These are phyloP conservation scores for Saturnispora bothae DNA, from an alignment of 805 yeast genomes.

Conservation along the genomic window DNA sequence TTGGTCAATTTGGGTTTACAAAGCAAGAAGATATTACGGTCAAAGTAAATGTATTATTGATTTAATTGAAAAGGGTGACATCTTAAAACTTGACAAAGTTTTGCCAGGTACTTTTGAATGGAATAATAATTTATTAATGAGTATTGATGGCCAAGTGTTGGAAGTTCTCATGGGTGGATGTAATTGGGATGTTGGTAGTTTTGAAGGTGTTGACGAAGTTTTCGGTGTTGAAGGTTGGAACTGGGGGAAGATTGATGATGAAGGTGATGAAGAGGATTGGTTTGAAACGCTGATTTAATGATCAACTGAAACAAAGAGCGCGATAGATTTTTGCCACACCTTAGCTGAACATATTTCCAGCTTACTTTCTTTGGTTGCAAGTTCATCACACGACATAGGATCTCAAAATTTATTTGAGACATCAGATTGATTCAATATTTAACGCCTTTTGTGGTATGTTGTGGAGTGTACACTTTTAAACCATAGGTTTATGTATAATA, in stretches of 20 bases:
- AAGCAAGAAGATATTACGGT: slow-evolving; percentile 9
- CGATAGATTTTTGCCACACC: too few relatives aligned
- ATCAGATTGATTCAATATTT: too few relatives aligned
- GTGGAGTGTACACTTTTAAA: too few relatives aligned
- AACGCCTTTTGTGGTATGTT: too few relatives aligned
- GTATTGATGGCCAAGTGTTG: slow-evolving; percentile 2
- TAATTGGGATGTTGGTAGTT: slow-evolving; percentile 1
- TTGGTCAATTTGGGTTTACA: slow-evolving; percentile 9
- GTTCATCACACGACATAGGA: too few relatives aligned
- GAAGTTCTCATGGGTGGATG: not conserved
- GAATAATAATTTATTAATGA: slow-evolving; percentile 5
- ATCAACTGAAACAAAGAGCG: too few relatives aligned
- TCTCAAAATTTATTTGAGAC: too few relatives aligned
- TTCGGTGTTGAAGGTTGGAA: slow-evolving; percentile 5
- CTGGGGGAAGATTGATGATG: slow-evolving; percentile 5
- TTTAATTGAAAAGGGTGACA: slow-evolving; percentile 11
- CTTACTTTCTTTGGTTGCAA: too few relatives aligned
- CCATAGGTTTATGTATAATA: not conserved
- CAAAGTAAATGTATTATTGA: slow-evolving; percentile 9
- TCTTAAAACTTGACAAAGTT: slow-evolving; percentile 1
- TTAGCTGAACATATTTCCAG: too few relatives aligned
- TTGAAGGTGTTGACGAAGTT: slow-evolving; percentile 2
- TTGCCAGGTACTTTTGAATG: slow-evolving; percentile 4
- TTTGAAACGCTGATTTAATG: slow-evolving; percentile 1
- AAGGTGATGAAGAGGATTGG: slow-evolving; percentile 1